Evolutionary conservation across 2,329 filamentous ascomycete species (phyloP).

Genomic region (Zymoseptoria pseudotritici): DNA sequence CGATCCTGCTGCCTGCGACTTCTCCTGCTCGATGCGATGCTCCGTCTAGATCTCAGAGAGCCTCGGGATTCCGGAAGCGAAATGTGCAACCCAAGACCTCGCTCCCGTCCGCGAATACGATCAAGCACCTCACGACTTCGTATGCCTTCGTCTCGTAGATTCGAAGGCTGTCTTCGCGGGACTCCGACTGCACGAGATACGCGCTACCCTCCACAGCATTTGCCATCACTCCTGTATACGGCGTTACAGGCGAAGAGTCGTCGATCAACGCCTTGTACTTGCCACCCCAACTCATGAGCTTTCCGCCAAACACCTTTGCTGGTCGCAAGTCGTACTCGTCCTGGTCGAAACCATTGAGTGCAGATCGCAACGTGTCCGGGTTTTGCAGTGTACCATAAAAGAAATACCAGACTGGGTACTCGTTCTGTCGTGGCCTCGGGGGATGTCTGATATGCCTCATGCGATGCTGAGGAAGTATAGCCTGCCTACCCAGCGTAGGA

Average conservation of each 20-base stretch:
- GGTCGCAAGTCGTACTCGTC: constrained; percentile 15
- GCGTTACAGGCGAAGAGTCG: constrained; percentile 4
- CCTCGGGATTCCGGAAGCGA: neutral
- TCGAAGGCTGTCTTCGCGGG: constrained; percentile 31
- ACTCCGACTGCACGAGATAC: constrained; percentile 24
- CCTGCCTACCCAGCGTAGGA: neutral
- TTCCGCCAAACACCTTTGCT: constrained; percentile 27
- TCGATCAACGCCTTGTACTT: constrained; percentile 36
- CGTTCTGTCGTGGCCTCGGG: constrained; percentile 14
- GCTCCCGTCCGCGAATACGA: constrained; percentile 10
- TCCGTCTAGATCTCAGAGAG: neutral
- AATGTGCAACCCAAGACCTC: neutral
- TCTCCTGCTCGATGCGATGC: neutral
- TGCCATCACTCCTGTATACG: neutral
- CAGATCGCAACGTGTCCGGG: constrained; percentile 23
- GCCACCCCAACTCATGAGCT: constrained; percentile 28
- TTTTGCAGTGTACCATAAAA: constrained; percentile 33
- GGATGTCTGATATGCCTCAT: neutral
- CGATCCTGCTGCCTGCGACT: neutral
- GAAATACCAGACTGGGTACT: constrained; percentile 36
- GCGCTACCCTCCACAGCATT: constrained; percentile 25
- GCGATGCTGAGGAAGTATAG: neutral
- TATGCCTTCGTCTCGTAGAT: constrained; percentile 35
- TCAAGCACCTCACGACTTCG: constrained; percentile 34
- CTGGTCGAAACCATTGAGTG: constrained; percentile 22